Base-by-base conservation (phyloP, 495 filamentous ascomycete genomes). In the Trichoderma orchidacearum region DNA sequence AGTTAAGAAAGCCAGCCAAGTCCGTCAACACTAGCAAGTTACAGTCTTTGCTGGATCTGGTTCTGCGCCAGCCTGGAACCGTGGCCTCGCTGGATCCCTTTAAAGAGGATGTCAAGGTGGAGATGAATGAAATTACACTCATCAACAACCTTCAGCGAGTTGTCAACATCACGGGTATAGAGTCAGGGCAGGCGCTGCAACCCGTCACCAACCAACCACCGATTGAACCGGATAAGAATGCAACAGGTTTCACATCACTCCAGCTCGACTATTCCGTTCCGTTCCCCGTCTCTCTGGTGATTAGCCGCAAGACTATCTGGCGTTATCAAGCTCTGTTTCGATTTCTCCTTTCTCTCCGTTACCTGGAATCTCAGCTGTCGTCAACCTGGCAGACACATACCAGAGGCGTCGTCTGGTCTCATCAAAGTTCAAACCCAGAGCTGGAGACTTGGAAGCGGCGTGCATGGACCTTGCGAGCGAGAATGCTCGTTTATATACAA, bases 401-500 rank as follows among this genome's bases (percentile, higher is more conserved):
- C 57, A 86, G 89, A 56, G 74, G 80, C n/a, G 66, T 80, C n/a
- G 84, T 80, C 50, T 98, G 93, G 93, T 82, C 83, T 30, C 86
- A 94, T 66, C 84, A 83, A 59, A 86, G 85, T 25, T 81, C 83
- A 0, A 80, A 85, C 55, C 79, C 80, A 32, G 77, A 81, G 51
- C 74, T 96, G 30, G 93, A 97, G 72, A 77, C 85, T 62, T 96
- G 90, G 89, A 98, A 98, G 67, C 79, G 92, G 32, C 80, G 89
- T 30, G 88, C 89, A 3, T 97, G 90, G 89, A 96, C 87, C 2
- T 69, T 98, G 38, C 79, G 93, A 23, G 87, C 90, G 8, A 81
- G 95, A 51, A 98, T 98, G 93, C 74, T 98, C 12, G 86, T 95
- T 12, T 98, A 97, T 64, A 85, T 97, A 21, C 94, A 98, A 68